Evolutionary conservation across 2,329 filamentous ascomycete genomes (phyloP).

Genomic region (Neurospora sp.): DNA sequence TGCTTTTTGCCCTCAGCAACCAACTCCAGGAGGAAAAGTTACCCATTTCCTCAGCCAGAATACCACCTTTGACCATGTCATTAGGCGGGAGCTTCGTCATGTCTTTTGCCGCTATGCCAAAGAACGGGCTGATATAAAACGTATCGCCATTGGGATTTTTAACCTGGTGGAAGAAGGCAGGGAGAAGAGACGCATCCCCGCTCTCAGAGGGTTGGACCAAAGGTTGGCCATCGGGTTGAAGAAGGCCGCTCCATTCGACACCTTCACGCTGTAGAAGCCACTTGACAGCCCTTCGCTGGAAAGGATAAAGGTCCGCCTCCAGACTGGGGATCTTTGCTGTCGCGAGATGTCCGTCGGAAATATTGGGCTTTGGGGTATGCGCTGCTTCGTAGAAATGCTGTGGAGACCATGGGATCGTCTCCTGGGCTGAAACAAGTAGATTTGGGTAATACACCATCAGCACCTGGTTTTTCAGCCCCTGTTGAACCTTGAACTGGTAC

Average conservation of each 20-base stretch:
- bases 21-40: not conserved
- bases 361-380: constrained; percentile 42
- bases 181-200: constrained; percentile 14
- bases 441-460: constrained; percentile 14
- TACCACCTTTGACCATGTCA: constrained; percentile 46
- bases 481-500: constrained; percentile 9
- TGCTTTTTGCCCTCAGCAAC: not conserved
- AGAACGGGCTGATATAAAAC: constrained; percentile 43
- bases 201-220: constrained; percentile 18
- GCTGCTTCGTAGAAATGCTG: constrained; percentile 61
- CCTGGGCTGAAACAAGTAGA: not conserved
- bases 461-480: constrained; percentile 13
- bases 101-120: constrained; percentile 47
- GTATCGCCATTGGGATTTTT: constrained; percentile 34
- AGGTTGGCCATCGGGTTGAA: constrained; percentile 6
- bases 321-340: constrained; percentile 33
- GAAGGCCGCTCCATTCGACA: constrained; percentile 32
- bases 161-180: constrained; percentile 33
- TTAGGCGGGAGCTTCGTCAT: constrained; percentile 30
- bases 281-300: constrained; percentile 58
- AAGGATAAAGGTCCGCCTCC: constrained; percentile 52
- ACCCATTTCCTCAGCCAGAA: constrained; percentile 72
- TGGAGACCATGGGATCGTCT: constrained; percentile 28
- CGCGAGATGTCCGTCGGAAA: constrained; percentile 24
- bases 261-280: constrained; percentile 64